These are phyloP conservation scores for Cnidoscolus chayamansa DNA, from an alignment of 441 rosid species.

Conservation along the genomic window DNA sequence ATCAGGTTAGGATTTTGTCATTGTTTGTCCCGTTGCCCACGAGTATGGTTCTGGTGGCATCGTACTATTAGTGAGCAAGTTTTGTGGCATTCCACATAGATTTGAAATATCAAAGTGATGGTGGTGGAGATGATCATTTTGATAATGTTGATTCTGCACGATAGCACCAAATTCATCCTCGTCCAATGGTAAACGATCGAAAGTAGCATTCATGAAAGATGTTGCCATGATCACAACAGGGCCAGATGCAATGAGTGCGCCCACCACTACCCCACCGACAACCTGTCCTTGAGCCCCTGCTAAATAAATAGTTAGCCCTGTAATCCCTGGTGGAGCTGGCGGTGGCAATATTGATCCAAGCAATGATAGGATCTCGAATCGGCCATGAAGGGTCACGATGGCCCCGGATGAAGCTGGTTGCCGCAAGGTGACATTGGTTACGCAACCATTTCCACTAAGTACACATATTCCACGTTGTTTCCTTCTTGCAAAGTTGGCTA, in stretches of 20 bases:
- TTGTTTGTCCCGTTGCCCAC: conserved; percentile 54
- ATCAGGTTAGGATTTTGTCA: conserved; percentile 47
- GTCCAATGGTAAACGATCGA: conserved; percentile 81
- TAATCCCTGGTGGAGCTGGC: conserved; percentile 89
- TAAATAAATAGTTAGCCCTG: conserved; percentile 71
- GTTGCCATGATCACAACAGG: conserved; percentile 87
- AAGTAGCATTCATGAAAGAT: conserved; percentile 82
- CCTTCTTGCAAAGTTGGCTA: conserved; percentile 74
- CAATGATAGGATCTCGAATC: conserved; percentile 84
- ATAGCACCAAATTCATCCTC: conserved; percentile 63
- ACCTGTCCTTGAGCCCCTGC: conserved; percentile 94
- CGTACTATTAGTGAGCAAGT: conserved; percentile 61
- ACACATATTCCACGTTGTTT: conserved; percentile 83
- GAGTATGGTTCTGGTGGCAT: conserved; percentile 62
- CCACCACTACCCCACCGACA: conserved; percentile 85
- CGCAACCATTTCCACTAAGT: conserved; percentile 77
- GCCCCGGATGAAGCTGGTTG: conserved; percentile 80
- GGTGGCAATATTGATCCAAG: conserved; percentile 88
- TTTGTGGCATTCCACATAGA: conserved; percentile 62
- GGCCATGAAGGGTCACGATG: conserved; percentile 73
- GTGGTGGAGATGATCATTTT: conserved; percentile 55
- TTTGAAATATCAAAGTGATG: conserved; percentile 63
- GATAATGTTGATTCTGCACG: conserved; percentile 60
- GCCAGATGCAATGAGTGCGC: conserved; percentile 76
- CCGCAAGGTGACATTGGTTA: conserved; percentile 78